These are phyloP conservation scores for Colletotrichum lindemuthianum DNA, from an alignment of 2,329 filamentous ascomycete species.

Conservation along the genomic window DNA sequence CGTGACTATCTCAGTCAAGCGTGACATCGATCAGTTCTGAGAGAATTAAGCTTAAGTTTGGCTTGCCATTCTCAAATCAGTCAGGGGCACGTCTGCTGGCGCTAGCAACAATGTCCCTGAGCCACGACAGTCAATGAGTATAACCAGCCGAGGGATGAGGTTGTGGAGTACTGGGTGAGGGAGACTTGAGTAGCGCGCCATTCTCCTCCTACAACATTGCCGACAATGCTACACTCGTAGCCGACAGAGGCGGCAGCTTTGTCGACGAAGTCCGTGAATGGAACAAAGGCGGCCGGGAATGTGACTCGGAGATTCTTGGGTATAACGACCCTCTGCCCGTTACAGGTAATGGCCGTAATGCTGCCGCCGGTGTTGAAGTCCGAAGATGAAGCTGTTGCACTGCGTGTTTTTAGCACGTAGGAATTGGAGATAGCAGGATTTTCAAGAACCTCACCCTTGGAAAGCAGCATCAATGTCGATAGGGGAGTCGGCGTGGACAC, in stretches of 20 bases:
- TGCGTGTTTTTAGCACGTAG: slow-evolving; percentile 3
- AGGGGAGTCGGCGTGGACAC: slow-evolving; percentile 21
- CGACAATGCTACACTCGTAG: slow-evolving; percentile 43
- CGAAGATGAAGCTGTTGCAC: slow-evolving; percentile 19
- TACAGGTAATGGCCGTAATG: slow-evolving; percentile 33
- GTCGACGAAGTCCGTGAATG: slow-evolving; percentile 37
- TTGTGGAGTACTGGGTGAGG: slow-evolving; percentile 48
- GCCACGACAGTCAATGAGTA: no score
- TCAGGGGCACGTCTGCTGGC: no score
- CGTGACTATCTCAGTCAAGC: no score
- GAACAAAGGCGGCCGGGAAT: slow-evolving; percentile 37
- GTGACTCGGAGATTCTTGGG: slow-evolving; percentile 38
- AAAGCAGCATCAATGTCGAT: slow-evolving; percentile 34
- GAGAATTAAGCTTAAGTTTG: no score
- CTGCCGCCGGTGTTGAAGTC: slow-evolving; percentile 35
- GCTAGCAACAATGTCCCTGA: no score
- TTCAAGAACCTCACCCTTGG: slow-evolving; percentile 3
- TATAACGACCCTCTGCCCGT: slow-evolving; percentile 34
- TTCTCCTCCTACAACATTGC: slow-evolving; percentile 49
- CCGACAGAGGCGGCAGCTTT: slow-evolving; percentile 10
- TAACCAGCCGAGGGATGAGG: slow-evolving; percentile 45
- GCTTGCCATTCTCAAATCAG: no score
- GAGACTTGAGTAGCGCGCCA: slow-evolving; percentile 51
- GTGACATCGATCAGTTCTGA: no score
- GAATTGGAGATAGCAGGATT: neutral